Percentiles rank a stretch among this genome's conserved stretches.
Conservation (phyloP, 495 filamentous ascomycete species). For the Glutinoglossum americanum region DNA sequence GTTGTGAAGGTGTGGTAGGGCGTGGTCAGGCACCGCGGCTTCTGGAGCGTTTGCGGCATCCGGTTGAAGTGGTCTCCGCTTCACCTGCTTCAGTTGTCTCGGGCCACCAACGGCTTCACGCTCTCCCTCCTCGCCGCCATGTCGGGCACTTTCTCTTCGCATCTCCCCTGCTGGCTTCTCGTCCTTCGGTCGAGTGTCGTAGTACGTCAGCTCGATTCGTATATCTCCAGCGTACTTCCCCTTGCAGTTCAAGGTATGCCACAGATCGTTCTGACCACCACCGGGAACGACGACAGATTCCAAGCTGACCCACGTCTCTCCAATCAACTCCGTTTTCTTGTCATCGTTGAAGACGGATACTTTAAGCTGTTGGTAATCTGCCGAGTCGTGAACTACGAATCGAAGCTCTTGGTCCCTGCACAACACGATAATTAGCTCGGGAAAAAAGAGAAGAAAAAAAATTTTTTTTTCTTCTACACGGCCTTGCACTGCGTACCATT, state of each 20-base stretch:
- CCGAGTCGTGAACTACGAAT: conserved; percentile 86
- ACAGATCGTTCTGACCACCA: conserved; percentile 78
- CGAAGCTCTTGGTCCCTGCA: conserved; percentile 90
- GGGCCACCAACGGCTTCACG: conserved; percentile 26
- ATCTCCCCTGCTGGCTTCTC: conserved; percentile 35
- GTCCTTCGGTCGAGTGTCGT: conserved; percentile 67
- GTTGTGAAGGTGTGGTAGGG: neutral
- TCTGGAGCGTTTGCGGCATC: conserved; percentile 25
- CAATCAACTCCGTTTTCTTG: conserved; percentile 45
- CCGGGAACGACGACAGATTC: conserved; percentile 61
- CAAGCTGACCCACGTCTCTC: conserved; percentile 74
- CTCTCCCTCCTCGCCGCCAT: conserved; percentile 11
- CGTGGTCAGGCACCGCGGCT: neutral
- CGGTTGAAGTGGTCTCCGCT: conserved; percentile 57
- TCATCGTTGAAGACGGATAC: conserved; percentile 70
- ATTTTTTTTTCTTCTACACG: too few relatives aligned
- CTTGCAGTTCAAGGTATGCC: conserved; percentile 69
- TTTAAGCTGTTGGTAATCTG: conserved; percentile 86
- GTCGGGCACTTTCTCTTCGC: conserved; percentile 21
- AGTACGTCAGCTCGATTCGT: conserved; percentile 87
- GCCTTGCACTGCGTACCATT: conserved; percentile 74
- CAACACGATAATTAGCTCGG: conserved; percentile 10
- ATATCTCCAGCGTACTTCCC: conserved; percentile 92
- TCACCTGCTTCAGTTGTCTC: conserved; percentile 36
- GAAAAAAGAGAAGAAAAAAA: too few relatives aligned